phyloP scores from a whole-genome alignment of 768 basidiomycete species.

The Clathrus columnatus region DNA sequence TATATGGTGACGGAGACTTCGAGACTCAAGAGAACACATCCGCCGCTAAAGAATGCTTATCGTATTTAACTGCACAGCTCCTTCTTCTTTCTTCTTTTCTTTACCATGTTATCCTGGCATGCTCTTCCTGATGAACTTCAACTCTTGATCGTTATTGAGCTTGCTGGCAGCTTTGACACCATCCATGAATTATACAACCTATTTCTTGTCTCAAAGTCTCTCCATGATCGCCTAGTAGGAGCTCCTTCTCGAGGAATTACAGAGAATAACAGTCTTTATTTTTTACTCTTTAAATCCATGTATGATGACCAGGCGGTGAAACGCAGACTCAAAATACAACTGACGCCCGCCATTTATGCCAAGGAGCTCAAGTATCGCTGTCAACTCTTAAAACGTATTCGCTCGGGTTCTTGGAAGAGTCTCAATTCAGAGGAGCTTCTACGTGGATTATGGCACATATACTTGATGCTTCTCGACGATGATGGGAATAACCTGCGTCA shows the following conservation, averaged over 20 bases:
- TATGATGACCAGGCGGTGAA: background rate
- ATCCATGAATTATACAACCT: background rate
- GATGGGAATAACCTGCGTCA: slow-evolving; percentile 6
- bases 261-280: slow-evolving; percentile 1
- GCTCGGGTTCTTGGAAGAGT: background rate
- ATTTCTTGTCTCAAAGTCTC: background rate
- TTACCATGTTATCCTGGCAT: background rate
- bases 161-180: background rate
- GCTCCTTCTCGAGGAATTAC: background rate
- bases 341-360: background rate
- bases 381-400: background rate
- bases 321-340: background rate
- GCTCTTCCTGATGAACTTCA: slow-evolving; percentile 3
- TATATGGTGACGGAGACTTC: too few species aligned
- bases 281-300: background rate
- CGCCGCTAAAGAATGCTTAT: slow-evolving; percentile 1
- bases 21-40: too few species aligned
- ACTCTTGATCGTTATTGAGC: slow-evolving; percentile 4
- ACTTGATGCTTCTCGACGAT: slow-evolving; percentile 7
- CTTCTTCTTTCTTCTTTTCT: background rate
- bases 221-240: slow-evolving; percentile 6
- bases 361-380: background rate
- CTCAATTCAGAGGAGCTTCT: background rate
- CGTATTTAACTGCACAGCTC: background rate
- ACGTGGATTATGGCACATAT: background rate